phyloP scores from a whole-genome alignment of 2,329 filamentous ascomycete genomes.

The Chaetomium strumarium region DNA sequence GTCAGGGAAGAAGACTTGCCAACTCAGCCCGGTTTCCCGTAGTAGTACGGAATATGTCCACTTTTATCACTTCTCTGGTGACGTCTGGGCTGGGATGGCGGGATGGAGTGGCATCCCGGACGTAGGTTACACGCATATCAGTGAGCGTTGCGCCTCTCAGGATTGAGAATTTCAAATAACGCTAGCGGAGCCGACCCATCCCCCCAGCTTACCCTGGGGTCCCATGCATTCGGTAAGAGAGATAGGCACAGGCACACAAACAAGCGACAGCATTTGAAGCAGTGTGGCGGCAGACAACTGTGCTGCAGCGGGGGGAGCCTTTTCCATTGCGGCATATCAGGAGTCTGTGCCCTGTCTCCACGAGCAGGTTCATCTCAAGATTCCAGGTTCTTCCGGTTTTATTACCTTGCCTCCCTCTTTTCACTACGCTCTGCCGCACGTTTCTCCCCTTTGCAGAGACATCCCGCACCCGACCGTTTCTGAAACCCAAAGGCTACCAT shows the following conservation, averaged over 20 bases:
- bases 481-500: neutral
- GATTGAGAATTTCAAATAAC: constrained; percentile 10
- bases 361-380: too few relatives aligned
- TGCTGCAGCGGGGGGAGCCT: too few relatives aligned
- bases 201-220: neutral
- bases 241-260: neutral
- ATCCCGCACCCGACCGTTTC: neutral
- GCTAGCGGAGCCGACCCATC: constrained; percentile 11
- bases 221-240: constrained; percentile 12
- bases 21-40: constrained; percentile 2
- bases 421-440: neutral
- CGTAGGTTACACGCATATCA: constrained; percentile 6
- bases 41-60: neutral
- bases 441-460: neutral
- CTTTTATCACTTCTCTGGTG: neutral
- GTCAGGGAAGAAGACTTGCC: neutral
- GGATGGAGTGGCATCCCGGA: constrained; percentile 9
- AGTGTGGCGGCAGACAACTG: too few relatives aligned
- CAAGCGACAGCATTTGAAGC: too few relatives aligned
- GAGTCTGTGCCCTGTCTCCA: too few relatives aligned
- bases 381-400: too few relatives aligned
- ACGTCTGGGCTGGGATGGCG: neutral
- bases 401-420: too few relatives aligned
- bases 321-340: too few relatives aligned
- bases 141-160: constrained; percentile 11